These are phyloP conservation scores for Cinnamomum chago DNA, from an alignment of 164 flowering plant species.

Conservation along the genomic window DNA sequence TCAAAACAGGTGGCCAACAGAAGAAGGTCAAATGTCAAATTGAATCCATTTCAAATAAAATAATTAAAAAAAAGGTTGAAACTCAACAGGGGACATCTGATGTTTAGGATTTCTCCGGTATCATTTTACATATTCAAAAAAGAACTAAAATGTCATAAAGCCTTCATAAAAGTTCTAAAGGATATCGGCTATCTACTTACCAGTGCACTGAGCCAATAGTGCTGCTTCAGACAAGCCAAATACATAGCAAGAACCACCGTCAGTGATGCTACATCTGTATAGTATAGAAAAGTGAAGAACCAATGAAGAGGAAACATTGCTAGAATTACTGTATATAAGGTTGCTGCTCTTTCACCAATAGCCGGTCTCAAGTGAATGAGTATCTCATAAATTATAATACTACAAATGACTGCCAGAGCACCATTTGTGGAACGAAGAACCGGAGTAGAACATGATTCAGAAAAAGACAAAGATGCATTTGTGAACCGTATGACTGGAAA, in stretches of 20 bases:
- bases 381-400: conserved; percentile 64
- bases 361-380: conserved; percentile 53
- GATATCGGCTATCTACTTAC: conserved; percentile 34
- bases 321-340: conserved; percentile 52
- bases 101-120: too few relatives aligned
- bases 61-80: too few relatives aligned
- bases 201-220: conserved; percentile 62
- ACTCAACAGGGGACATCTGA: too few relatives aligned
- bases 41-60: too few relatives aligned
- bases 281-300: conserved; percentile 91
- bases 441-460: conserved; percentile 52
- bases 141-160: background rate
- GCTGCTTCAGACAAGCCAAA: conserved; percentile 66
- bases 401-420: conserved; percentile 63
- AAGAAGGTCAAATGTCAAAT: too few relatives aligned
- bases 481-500: conserved; percentile 55
- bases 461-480: conserved; percentile 36
- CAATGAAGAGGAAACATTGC: conserved; percentile 85
- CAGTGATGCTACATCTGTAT: conserved; percentile 90
- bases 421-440: conserved; percentile 75
- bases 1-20: too few relatives aligned
- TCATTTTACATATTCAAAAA: background rate
- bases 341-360: conserved; percentile 54
- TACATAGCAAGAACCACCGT: conserved; percentile 81
- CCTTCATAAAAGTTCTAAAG: background rate